phyloP scores from a whole-genome alignment of 805 yeast genomes.

The Candida tammaniensis region DNA sequence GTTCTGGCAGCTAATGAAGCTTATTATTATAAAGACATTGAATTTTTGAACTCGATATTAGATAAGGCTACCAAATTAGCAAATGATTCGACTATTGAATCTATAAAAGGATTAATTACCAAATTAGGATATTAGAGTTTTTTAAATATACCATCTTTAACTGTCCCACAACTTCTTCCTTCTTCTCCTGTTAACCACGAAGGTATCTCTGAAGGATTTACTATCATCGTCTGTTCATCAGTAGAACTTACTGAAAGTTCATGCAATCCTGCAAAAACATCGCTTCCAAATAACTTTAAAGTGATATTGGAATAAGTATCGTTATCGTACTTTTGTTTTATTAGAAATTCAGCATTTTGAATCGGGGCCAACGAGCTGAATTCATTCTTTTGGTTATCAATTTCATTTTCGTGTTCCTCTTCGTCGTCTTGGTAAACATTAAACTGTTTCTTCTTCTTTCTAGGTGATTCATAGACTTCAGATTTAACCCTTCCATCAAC shows the following conservation, averaged over 20 bases:
- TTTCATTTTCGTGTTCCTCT: constrained; percentile 16
- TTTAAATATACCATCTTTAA: constrained; percentile 17
- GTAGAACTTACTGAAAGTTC: constrained; percentile 47
- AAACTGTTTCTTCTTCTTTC: constrained; percentile 10
- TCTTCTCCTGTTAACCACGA: constrained; percentile 80
- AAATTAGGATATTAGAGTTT: constrained; percentile 24
- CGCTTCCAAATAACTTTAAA: constrained; percentile 56
- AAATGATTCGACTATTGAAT: constrained; percentile 11
- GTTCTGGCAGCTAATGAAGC: constrained; percentile 51
- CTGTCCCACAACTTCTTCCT: constrained; percentile 48
- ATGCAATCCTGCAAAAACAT: constrained; percentile 77
- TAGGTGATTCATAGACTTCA: constrained; percentile 29
- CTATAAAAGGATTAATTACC: constrained; percentile 20
- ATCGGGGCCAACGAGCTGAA: constrained; percentile 59
- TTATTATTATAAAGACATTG: constrained; percentile 41
- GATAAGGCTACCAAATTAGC: constrained; percentile 16
- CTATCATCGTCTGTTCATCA: constrained; percentile 29
- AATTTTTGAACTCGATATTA: constrained; percentile 22
- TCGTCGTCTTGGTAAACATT: constrained; percentile 7
- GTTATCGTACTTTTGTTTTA: constrained; percentile 30
- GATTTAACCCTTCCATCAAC: constrained; percentile 32
- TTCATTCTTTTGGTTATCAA: constrained; percentile 22
- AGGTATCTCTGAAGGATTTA: constrained; percentile 60
- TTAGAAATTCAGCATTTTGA: constrained; percentile 46
- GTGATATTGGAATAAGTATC: constrained; percentile 21